Evolutionary conservation across 2,329 filamentous ascomycete species (phyloP), one percentile per base, ranked within the genome.

Genomic region (Nigrospora osmanthi): DNA sequence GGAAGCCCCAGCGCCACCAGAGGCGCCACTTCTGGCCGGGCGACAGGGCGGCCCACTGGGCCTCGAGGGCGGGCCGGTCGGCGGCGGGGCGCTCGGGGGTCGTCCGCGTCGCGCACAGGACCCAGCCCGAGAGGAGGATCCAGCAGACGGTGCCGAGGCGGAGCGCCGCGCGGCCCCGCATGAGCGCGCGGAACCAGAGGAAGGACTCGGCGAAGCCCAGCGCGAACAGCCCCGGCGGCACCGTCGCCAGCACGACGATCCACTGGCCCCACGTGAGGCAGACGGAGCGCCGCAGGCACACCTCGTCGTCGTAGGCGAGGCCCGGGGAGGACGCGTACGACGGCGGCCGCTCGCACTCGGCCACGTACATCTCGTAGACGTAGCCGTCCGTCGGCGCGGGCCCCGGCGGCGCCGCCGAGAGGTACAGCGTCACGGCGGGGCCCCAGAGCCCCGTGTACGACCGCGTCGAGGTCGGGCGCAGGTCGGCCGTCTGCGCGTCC

Each of bases 1-100:
- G 31, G 40, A 42, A 42, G 12, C 40, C 40, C 40, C 40, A 42
- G 31, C 15, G 33, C 40, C 32, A 42, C 40, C 40, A 42, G 13
- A 42, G 40, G 11, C 19, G 31, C 40, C 31, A 34, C 40, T 30
- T 42, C 12, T 23, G 13, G 11, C 17, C 17, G 12, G 40, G 28
- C 10, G 16, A 23, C 32, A 35, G 10, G 14, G 40, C 40, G 7
- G 17, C 23, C 40, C 40, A 42, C 32, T 35, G 40, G 31, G 17
- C 40, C 12, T 11, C 32, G 16, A 42, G 33, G 2, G 40, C 40
- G 6, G 40, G 32, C 32, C 15, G 15, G 17, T 42, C 40, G 13
- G 12, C 40, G 2, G 12, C 16, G 32, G 19, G 16, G 32, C 40
- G 40, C 13, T 32, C 33, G 16, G 40, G 40, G 32, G 12, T 35